A percentile compares a stretch with the other conserved stretches of the same genome.
Conservation (phyloP, 1,139 yeast genomes). For the Suhomyces coccinellae region DNA sequence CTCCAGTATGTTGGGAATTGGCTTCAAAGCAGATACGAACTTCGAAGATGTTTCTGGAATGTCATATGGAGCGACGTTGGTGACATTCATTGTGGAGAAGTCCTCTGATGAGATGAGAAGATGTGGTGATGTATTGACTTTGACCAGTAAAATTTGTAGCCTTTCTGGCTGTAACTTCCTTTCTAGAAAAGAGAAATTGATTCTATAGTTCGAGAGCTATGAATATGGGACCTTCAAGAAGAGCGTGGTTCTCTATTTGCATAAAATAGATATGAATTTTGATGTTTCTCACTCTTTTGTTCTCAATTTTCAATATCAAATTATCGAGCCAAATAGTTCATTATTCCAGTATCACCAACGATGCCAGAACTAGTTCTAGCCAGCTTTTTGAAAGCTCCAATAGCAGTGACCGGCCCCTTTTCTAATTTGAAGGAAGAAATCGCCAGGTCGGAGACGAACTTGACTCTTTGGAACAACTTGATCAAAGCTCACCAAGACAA, state of each 20-base stretch:
- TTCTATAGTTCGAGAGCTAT: too few relatives aligned
- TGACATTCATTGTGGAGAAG: constrained; percentile 1
- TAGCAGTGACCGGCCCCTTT: neutral
- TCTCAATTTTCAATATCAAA: neutral
- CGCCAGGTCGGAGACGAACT: constrained; percentile 24
- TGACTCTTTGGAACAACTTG: constrained; percentile 34
- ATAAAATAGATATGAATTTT: too few relatives aligned
- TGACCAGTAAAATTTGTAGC: too few relatives aligned
- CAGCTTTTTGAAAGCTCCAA: neutral
- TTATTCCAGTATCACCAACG: neutral
- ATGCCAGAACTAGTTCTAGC: constrained; percentile 1
- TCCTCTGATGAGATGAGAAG: neutral
- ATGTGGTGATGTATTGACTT: neutral
- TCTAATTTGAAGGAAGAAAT: constrained; percentile 1
- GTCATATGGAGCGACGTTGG: constrained; percentile 17
- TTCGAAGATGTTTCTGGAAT: constrained; percentile 16
- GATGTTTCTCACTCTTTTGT: neutral
- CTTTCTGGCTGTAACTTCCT: too few relatives aligned
- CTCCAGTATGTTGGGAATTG: constrained; percentile 3
- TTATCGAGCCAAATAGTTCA: too few relatives aligned
- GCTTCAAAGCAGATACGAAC: constrained; percentile 17
- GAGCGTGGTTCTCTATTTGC: too few relatives aligned
- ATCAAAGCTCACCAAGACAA: constrained; percentile 26
- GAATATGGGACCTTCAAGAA: too few relatives aligned
- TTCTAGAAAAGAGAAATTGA: too few relatives aligned